A percentile compares a stretch with the other conserved stretches of the same genome.
phyloP scores from a whole-genome alignment of 2,329 filamentous ascomycete species.

The Cylindrodendrum hubeiense region DNA sequence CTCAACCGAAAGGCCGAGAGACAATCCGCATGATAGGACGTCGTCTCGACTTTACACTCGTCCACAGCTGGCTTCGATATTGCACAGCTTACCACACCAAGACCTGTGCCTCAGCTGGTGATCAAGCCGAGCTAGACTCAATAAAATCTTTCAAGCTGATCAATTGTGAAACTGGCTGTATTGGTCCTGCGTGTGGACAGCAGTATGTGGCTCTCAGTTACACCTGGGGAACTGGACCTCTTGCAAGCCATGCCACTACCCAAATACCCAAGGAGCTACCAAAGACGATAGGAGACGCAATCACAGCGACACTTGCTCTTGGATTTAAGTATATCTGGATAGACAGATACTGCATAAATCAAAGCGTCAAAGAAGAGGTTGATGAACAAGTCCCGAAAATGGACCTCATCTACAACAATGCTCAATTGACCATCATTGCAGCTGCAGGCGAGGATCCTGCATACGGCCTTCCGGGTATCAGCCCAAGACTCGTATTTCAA shows the following conservation, averaged over 20 bases:
- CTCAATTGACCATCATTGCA: neutral
- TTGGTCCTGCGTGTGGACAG: neutral
- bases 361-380: neutral
- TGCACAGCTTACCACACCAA: neutral
- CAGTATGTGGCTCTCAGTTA: slow-evolving; percentile 11
- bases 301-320: neutral
- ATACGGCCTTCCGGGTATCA: neutral
- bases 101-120: neutral
- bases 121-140: neutral
- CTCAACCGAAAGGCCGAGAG: neutral
- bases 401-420: neutral
- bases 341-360: neutral
- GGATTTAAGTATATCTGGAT: neutral
- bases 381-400: neutral
- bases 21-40: neutral
- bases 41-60: neutral
- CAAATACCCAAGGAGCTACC: neutral
- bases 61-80: slow-evolving; percentile 1
- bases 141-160: neutral
- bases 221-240: neutral
- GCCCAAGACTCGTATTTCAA: neutral
- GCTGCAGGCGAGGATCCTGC: neutral
- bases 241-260: neutral
- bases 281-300: neutral
- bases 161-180: neutral